Conservation (phyloP, 345 rosid genomes). For the Clarkia xantiana region DNA sequence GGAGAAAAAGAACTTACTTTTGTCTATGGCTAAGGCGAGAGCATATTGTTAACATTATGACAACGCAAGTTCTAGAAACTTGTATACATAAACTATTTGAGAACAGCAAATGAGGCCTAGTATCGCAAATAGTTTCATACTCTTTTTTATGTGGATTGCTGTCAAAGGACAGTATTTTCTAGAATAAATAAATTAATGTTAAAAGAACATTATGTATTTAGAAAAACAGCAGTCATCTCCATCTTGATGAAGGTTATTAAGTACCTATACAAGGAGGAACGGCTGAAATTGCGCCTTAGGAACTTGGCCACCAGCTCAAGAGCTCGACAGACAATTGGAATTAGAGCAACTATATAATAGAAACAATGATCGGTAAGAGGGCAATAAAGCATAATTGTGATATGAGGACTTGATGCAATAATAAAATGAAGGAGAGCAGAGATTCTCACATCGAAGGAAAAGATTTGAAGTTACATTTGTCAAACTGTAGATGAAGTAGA, state of each 20-base stretch:
- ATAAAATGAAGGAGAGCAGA: background rate
- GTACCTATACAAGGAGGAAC: slow-evolving; percentile 84
- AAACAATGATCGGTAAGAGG: background rate
- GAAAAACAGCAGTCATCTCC: too few relatives aligned
- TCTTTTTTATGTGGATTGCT: background rate
- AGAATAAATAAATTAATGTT: background rate
- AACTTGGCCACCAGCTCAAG: slow-evolving; percentile 76
- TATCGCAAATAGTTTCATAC: too few relatives aligned
- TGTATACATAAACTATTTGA: too few relatives aligned
- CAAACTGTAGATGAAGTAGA: slow-evolving; percentile 81
- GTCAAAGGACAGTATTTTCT: background rate
- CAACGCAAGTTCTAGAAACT: too few relatives aligned
- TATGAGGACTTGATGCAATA: background rate
- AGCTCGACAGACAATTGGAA: slow-evolving; percentile 77
- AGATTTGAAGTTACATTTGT: slow-evolving; percentile 80
- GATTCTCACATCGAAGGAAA: slow-evolving; percentile 69
- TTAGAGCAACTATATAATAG: slow-evolving; percentile 60
- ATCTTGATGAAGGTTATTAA: too few relatives aligned
- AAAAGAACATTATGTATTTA: too few relatives aligned
- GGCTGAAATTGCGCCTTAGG: slow-evolving; percentile 61
- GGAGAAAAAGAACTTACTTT: background rate
- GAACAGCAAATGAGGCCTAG: too few relatives aligned
- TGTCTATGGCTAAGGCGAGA: too few relatives aligned
- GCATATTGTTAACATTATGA: too few relatives aligned
- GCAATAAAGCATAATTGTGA: background rate